Percentiles rank a stretch among this genome's conserved stretches.
phyloP scores from a whole-genome alignment of 345 rosid genomes.

The Boechera retrofracta region DNA sequence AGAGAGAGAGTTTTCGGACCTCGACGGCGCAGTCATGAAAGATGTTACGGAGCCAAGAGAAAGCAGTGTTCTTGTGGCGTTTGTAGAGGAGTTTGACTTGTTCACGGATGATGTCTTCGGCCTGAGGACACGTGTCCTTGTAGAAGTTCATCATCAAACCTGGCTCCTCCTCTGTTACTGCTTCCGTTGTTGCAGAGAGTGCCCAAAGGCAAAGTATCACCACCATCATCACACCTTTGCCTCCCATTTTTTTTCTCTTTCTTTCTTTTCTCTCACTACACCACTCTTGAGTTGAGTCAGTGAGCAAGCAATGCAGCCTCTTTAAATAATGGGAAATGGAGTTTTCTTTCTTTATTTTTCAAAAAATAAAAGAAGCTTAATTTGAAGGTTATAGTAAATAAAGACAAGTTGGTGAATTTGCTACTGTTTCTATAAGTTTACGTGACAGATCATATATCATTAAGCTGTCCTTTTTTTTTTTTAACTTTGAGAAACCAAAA shows the following conservation, averaged over 20 bases:
- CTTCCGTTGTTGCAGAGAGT: conserved; percentile 55
- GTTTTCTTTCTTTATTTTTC: conserved; percentile 1
- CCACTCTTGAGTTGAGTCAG: conserved; percentile 38
- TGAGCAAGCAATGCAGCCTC: conserved; percentile 34
- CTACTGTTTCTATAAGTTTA: conserved; percentile 12
- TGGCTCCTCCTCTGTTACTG: conserved; percentile 52
- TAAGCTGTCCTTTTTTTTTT: conserved; percentile 18
- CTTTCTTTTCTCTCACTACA: conserved; percentile 23
- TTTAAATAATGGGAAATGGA: conserved; percentile 35
- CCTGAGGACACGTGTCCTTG: conserved; percentile 92
- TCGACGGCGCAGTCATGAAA: conserved; percentile 98
- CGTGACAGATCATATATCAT: conserved; percentile 14
- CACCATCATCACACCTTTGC: conserved; percentile 50
- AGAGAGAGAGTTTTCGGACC: conserved; percentile 47
- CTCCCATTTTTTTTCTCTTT: conserved; percentile 50
- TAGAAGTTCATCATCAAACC: conserved; percentile 86
- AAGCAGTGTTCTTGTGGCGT: conserved; percentile 99
- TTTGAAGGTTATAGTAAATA: conserved; percentile 26
- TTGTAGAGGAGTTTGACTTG: conserved; percentile 94
- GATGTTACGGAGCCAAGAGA: conserved; percentile 98
- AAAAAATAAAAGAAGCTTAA: background rate
- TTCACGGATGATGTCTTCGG: conserved; percentile 87
- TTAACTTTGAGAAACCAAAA: conserved; percentile 22
- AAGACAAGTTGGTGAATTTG: conserved; percentile 34
- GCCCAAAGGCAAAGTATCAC: conserved; percentile 57